Evolutionary conservation across 208 protist species (phyloP).

Genomic region (Leishmania arabica): DNA sequence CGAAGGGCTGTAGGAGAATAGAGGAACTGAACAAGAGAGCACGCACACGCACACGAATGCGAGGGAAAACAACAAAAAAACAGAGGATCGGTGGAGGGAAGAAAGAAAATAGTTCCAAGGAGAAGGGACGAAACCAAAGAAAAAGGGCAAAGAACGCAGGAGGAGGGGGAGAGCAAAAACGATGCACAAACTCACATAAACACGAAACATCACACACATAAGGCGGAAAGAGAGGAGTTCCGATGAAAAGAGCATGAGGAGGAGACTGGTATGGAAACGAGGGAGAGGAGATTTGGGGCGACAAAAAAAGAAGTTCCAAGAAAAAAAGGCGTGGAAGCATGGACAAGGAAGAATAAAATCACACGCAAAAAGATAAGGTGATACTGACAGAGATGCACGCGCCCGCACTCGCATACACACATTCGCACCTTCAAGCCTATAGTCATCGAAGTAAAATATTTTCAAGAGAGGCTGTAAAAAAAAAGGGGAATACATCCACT

Average conservation of each 20-base stretch:
- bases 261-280: background rate
- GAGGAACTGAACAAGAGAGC: background rate
- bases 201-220: background rate
- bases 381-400: background rate
- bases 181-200: too few species aligned
- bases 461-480: too few species aligned
- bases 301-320: constrained; percentile 8
- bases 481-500: too few species aligned
- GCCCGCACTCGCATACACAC: background rate
- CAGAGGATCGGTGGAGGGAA: background rate
- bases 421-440: background rate
- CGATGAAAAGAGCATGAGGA: background rate
- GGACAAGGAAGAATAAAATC: background rate
- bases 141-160: background rate
- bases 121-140: background rate
- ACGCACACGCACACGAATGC: background rate
- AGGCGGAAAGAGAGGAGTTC: background rate
- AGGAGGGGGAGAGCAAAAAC: too few species aligned
- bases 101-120: background rate
- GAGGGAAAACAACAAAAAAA: background rate
- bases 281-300: background rate
- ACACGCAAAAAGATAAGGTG: background rate
- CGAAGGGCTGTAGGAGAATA: too few species aligned
- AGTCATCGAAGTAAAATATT: too few species aligned
- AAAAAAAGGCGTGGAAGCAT: constrained; percentile 9